Base-by-base conservation (phyloP, 768 basidiomycete genomes). In the Filobasidium floriforme region DNA sequence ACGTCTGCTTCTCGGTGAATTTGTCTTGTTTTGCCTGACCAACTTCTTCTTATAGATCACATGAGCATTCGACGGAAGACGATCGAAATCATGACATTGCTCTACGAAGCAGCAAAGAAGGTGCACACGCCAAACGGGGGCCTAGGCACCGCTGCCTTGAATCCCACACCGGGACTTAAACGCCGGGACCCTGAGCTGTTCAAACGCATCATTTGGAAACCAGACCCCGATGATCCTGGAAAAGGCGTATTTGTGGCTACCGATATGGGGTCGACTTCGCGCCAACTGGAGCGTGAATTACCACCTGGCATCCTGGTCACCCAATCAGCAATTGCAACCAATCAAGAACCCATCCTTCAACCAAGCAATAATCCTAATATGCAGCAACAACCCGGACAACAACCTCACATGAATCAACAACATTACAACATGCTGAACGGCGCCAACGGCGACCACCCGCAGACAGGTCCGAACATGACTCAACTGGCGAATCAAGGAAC, bases 11-110 rank as follows among this genome's bases (percentile, higher is more conserved):
- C 59, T 49, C 32, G 60, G 26, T 15, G 28, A 61, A 26, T n/a
- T 24, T 59, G 28, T 63, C 12, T 43, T 40, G 7, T 44, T 24
- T 57, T 9, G 11, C 28, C 40, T 10, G 5, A 15, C 54, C 19
- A 12, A 1, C 51, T 67, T 32, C 60, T 41, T 18, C 26, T 28
- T 19, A 15, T 63, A 73, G 79, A 96, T 70, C 92, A 97, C 79
- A 93, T 93, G 90, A 90, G 89, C 49, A 87, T 89, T 22, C 85
- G 92, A 80, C 86, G 92, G 70, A 94, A 94, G 89, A 91, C 90
- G 0, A 86, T 90, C 55, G 92, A 97, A 79, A 93, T 94, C 64
- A 94, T 96, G 71, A 83, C 89, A 7, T 81, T 97, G 28, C 82
- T 96, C 41, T 93, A 90, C 77, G 91, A 93, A 80, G 90, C 92